Percentiles rank a stretch among this genome's conserved stretches.
phyloP scores from a whole-genome alignment of 78 protist species.

The Isochrysis galbana region DNA sequence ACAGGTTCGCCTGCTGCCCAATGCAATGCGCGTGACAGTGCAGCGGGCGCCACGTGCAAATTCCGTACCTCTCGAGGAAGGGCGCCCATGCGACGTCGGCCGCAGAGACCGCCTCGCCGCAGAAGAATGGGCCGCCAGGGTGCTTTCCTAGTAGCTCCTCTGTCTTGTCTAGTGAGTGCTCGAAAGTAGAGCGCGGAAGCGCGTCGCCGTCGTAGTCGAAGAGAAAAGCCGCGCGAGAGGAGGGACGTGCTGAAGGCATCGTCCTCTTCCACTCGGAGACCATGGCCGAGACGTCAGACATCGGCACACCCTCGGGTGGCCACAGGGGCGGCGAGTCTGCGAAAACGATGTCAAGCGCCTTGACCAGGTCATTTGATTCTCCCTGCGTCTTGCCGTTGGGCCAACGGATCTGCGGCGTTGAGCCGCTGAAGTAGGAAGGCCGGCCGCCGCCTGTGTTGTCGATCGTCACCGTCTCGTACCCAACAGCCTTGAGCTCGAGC shows the following conservation, averaged over 20 bases:
- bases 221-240: conserved; percentile 16
- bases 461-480: not conserved
- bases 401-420: not conserved
- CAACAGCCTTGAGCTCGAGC: not conserved
- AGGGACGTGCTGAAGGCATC: not conserved
- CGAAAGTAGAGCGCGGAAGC: not conserved
- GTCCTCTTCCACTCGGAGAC: not conserved
- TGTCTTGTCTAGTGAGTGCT: not conserved
- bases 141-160: not conserved
- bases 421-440: not conserved
- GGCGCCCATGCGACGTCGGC: conserved; percentile 21
- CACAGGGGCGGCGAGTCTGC: not conserved
- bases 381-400: not conserved
- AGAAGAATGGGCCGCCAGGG: not conserved
- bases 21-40: too few relatives aligned
- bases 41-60: too few relatives aligned
- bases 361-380: not conserved
- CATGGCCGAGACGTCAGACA: not conserved
- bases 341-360: not conserved
- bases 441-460: conserved; percentile 8
- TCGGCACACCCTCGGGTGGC: not conserved
- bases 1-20: too few relatives aligned
- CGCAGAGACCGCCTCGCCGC: not conserved
- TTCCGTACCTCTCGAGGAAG: conserved; percentile 25
- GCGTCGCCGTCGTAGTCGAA: not conserved